Evolutionary conservation across 2,329 filamentous ascomycete species (phyloP).

Genomic region (Podosphaera xanthii): DNA sequence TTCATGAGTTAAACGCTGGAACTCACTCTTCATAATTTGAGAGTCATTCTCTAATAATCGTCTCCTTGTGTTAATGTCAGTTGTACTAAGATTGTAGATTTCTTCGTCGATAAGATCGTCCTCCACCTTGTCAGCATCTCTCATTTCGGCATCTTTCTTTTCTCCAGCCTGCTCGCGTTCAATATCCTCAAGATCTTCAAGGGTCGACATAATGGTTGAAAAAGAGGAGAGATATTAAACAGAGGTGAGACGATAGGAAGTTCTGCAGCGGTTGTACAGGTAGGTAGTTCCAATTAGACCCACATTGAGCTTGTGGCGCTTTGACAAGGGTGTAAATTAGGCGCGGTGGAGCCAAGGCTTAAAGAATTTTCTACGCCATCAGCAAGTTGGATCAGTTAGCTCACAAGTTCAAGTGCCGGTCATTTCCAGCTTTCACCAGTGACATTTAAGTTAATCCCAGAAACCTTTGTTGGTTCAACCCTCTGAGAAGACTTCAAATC

Average conservation of each 20-base stretch:
- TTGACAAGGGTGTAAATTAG: neutral
- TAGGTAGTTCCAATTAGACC: neutral
- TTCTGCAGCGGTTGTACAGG: no score
- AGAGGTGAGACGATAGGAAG: neutral
- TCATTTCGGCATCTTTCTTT: slow-evolving; percentile 57
- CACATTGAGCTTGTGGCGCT: neutral
- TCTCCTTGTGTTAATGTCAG: slow-evolving; percentile 79
- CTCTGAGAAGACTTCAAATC: slow-evolving; percentile 14
- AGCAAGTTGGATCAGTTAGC: neutral
- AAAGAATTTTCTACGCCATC: neutral
- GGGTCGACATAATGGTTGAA: slow-evolving; percentile 37
- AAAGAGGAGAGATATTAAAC: slow-evolving; percentile 1
- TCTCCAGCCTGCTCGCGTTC: slow-evolving; percentile 47
- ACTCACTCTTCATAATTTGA: slow-evolving; percentile 96
- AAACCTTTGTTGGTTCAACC: slow-evolving; percentile 37
- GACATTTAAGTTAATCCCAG: slow-evolving; percentile 20
- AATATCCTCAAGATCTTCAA: slow-evolving; percentile 56
- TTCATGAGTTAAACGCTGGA: slow-evolving; percentile 80
- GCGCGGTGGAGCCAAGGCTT: neutral
- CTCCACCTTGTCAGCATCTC: slow-evolving; percentile 54
- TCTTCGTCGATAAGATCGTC: slow-evolving; percentile 80
- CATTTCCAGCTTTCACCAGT: slow-evolving; percentile 18
- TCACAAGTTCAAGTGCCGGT: slow-evolving; percentile 17
- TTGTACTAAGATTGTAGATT: slow-evolving; percentile 77
- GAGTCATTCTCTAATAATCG: slow-evolving; percentile 92